Evolutionary conservation across 2,329 filamentous ascomycete species (phyloP).

Genomic region (Sporothrix pallida): DNA sequence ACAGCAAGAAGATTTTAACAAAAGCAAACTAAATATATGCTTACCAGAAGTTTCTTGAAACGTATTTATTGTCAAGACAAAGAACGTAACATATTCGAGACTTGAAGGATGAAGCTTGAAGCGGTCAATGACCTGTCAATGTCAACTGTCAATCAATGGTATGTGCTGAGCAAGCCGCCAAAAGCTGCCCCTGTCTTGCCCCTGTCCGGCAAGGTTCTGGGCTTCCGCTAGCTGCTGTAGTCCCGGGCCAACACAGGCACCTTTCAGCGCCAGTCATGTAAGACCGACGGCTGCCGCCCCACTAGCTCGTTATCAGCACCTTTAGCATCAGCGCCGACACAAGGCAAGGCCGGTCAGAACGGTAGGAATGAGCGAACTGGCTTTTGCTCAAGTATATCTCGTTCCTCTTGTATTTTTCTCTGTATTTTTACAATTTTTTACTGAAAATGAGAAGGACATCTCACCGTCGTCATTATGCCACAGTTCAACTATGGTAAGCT

Average conservation of each 20-base stretch:
- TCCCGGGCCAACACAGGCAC: background rate
- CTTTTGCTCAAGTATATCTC: background rate
- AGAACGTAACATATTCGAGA: background rate
- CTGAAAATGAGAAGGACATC: too few species aligned
- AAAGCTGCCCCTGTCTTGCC: constrained; percentile 3
- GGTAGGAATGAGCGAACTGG: too few species aligned
- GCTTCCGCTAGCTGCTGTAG: background rate
- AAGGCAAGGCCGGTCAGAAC: background rate
- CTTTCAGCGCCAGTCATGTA: background rate
- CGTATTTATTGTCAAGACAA: background rate
- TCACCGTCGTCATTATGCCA: background rate
- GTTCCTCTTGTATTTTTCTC: background rate
- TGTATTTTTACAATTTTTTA: too few species aligned
- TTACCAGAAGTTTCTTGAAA: too few species aligned
- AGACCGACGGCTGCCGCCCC: background rate
- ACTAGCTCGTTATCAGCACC: background rate
- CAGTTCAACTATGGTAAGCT: background rate
- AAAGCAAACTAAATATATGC: background rate
- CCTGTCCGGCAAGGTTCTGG: background rate
- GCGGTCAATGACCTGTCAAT: background rate
- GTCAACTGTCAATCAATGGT: background rate
- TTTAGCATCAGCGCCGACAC: background rate
- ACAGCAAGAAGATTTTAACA: background rate
- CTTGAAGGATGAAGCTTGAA: background rate
- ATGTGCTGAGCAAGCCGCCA: constrained; percentile 8